phyloP scores from a whole-genome alignment of 192 early-diverging fungal genomes.

The Lobosporangium transversale region DNA sequence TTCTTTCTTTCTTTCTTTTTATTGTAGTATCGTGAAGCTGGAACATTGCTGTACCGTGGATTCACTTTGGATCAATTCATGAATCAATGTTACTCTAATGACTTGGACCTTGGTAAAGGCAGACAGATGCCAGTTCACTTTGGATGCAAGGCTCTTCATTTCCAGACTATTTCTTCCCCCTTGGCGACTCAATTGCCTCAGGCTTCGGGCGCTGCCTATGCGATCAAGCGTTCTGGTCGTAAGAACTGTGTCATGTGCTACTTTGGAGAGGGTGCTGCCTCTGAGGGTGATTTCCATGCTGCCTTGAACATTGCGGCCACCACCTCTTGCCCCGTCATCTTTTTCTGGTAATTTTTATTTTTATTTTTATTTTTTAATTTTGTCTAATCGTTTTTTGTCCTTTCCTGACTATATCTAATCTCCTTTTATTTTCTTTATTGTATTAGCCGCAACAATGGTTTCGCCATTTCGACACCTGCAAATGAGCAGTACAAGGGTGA shows the following conservation, averaged over 20 bases:
- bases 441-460: slow-evolving; percentile 95
- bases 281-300: slow-evolving; percentile 98
- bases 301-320: slow-evolving; percentile 98
- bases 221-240: slow-evolving; percentile 82
- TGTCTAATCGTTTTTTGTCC: not conserved
- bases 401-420: not conserved
- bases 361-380: not conserved
- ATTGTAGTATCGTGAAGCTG: slow-evolving; percentile 93
- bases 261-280: slow-evolving; percentile 98
- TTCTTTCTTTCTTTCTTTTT: not conserved
- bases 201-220: slow-evolving; percentile 94
- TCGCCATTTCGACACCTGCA: slow-evolving; percentile 96
- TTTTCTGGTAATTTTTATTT: slow-evolving; percentile 77
- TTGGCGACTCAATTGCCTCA: slow-evolving; percentile 98
- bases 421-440: not conserved
- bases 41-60: slow-evolving; percentile 93
- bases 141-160: slow-evolving; percentile 82
- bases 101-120: slow-evolving; percentile 88
- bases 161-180: slow-evolving; percentile 97
- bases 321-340: slow-evolving; percentile 89
- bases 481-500: slow-evolving; percentile 97
- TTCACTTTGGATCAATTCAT: slow-evolving; percentile 94
- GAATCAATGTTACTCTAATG: slow-evolving; percentile 97
- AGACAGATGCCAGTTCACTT: slow-evolving; percentile 99
- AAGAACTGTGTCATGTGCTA: slow-evolving; percentile 90